phyloP scores from a whole-genome alignment of 208 protist species.

The Acanthamoeba polyphaga region DNA sequence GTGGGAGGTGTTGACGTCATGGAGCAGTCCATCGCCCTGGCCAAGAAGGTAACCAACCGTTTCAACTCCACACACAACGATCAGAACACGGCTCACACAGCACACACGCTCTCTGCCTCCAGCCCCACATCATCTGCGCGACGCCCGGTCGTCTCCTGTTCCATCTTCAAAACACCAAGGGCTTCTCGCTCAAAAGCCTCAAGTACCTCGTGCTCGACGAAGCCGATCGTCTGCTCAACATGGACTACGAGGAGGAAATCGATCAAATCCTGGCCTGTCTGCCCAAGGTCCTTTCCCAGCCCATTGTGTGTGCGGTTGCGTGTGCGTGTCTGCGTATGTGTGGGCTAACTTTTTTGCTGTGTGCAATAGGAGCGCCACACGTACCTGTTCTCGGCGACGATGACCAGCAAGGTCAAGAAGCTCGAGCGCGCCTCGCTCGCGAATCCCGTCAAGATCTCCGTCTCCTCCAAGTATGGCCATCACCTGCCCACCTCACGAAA shows the following conservation, averaged over 20 bases:
- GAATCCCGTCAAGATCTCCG: slow-evolving; percentile 97
- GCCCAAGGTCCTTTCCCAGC: slow-evolving; percentile 85
- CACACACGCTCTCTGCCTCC: slow-evolving; percentile 92
- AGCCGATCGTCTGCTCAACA: slow-evolving; percentile 98
- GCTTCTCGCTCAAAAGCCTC: slow-evolving; percentile 96
- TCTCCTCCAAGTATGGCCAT: slow-evolving; percentile 89
- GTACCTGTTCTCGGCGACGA: slow-evolving; percentile 98
- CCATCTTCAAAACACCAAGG: slow-evolving; percentile 99
- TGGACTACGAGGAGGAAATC: slow-evolving; percentile 99
- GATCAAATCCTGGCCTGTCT: slow-evolving; percentile 95
- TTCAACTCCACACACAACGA: neutral
- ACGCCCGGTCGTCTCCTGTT: slow-evolving; percentile 98
- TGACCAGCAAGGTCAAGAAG: slow-evolving; percentile 98
- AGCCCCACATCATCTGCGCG: slow-evolving; percentile 97
- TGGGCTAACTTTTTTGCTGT: no score
- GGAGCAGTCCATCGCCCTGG: slow-evolving; percentile 94
- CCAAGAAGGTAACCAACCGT: slow-evolving; percentile 36
- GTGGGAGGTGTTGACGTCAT: slow-evolving; percentile 87
- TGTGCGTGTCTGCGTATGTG: no score
- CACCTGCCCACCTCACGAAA: neutral
- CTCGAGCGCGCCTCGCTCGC: slow-evolving; percentile 97
- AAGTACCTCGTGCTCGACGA: slow-evolving; percentile 98
- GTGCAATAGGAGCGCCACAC: slow-evolving; percentile 90
- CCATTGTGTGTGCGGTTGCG: neutral
- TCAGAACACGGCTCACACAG: slow-evolving; percentile 78